A percentile compares a stretch with the other conserved stretches of the same genome.
These are phyloP conservation scores for Gloeophyllum trabeum DNA, from an alignment of 768 basidiomycete species.

Conservation along the genomic window DNA sequence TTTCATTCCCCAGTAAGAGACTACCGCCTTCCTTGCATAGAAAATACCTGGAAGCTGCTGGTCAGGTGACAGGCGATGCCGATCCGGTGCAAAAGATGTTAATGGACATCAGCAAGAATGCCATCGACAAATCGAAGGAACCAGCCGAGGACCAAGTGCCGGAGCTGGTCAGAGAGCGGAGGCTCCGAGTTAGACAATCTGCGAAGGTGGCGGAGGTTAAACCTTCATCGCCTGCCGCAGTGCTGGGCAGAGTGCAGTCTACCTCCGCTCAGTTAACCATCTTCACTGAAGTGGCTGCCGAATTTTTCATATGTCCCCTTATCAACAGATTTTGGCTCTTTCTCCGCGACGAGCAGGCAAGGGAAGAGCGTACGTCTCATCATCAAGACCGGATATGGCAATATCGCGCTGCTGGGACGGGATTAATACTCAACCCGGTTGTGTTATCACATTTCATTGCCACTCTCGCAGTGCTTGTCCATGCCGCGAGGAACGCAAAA, in stretches of 20 bases:
- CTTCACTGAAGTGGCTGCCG: slow-evolving; percentile 70
- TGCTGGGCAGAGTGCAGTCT: not conserved
- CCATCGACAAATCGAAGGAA: slow-evolving; percentile 52
- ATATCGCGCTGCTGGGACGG: slow-evolving; percentile 69
- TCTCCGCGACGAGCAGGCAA: slow-evolving; percentile 71
- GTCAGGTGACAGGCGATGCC: slow-evolving; percentile 18
- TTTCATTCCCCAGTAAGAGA: slow-evolving; percentile 71
- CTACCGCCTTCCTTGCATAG: slow-evolving; percentile 65
- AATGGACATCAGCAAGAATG: slow-evolving; percentile 47
- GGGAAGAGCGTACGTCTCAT: slow-evolving; percentile 55
- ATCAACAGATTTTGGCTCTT: slow-evolving; percentile 95
- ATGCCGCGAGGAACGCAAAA: slow-evolving; percentile 70
- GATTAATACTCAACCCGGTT: slow-evolving; percentile 70
- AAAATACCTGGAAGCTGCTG: slow-evolving; percentile 41
- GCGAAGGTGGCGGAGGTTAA: slow-evolving; percentile 20
- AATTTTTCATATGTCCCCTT: slow-evolving; percentile 81
- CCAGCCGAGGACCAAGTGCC: slow-evolving; percentile 44
- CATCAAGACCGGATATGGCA: slow-evolving; percentile 38
- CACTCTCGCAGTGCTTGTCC: slow-evolving; percentile 69
- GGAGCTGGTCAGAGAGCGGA: slow-evolving; percentile 60
- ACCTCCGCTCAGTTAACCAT: slow-evolving; percentile 14
- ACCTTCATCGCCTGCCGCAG: not conserved
- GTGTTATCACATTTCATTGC: slow-evolving; percentile 67
- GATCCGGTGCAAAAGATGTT: slow-evolving; percentile 46
- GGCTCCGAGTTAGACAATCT: slow-evolving; percentile 49